Conservation (phyloP, 768 basidiomycete genomes). For the Pluteus cervinus region DNA sequence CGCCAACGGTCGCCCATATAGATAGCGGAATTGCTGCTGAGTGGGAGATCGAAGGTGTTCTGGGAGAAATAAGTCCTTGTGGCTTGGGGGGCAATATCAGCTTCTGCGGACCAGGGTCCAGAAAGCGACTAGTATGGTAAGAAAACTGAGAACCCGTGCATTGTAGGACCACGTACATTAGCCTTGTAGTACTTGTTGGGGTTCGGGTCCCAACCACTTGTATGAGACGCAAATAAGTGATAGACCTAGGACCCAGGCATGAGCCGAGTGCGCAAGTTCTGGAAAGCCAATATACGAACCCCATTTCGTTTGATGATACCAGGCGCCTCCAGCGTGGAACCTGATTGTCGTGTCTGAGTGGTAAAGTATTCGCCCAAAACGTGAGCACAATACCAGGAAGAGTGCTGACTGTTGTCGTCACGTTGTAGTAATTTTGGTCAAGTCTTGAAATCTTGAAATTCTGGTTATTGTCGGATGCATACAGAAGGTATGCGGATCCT, state of each 20-base stretch:
- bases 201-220: constrained; percentile 53
- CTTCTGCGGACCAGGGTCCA: constrained; percentile 50
- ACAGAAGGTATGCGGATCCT: constrained; percentile 48
- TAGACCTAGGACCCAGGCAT: constrained; percentile 31
- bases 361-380: not conserved
- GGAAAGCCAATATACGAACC: constrained; percentile 18
- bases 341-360: constrained; percentile 23
- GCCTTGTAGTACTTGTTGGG: constrained; percentile 55
- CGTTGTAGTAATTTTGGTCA: constrained; percentile 54
- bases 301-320: constrained; percentile 56
- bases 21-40: constrained; percentile 40
- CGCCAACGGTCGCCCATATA: constrained; percentile 68
- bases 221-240: constrained; percentile 55
- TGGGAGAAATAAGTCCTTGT: constrained; percentile 57
- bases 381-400: constrained; percentile 29
- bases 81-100: constrained; percentile 46
- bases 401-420: constrained; percentile 38
- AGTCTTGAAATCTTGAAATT: constrained; percentile 60
- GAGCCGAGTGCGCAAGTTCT: not conserved
- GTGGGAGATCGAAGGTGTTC: constrained; percentile 47
- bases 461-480: constrained; percentile 64
- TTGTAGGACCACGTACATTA: constrained; percentile 26
- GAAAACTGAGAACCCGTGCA: not conserved
- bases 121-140: constrained; percentile 35
- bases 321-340: constrained; percentile 53